Evolutionary conservation across 2,329 filamentous ascomycete species (phyloP).

Genomic region (Colletotrichum trifolii): DNA sequence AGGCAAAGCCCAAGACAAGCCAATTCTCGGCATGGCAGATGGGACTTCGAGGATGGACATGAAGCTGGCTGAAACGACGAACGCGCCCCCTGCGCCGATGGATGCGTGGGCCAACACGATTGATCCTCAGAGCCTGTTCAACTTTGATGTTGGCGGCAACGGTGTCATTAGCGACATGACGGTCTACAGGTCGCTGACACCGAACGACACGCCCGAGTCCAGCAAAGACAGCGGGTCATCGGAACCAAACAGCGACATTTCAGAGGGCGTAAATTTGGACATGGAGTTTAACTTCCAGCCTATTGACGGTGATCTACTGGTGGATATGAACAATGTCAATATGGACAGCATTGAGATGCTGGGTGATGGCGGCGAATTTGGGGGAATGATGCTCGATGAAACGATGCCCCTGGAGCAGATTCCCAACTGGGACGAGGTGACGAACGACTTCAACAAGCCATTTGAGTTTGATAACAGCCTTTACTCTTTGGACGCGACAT

Average conservation of each 20-base stretch:
- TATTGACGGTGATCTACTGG: conserved; percentile 57
- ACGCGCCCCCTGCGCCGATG: conserved; percentile 33
- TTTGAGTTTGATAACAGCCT: conserved; percentile 61
- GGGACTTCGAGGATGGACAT: conserved; percentile 40
- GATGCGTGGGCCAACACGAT: conserved; percentile 51
- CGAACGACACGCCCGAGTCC: conserved; percentile 73
- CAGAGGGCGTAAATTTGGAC: conserved; percentile 64
- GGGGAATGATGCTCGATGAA: conserved; percentile 38
- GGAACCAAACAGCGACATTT: conserved; percentile 71
- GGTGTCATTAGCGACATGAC: conserved; percentile 65
- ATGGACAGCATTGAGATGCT: conserved; percentile 43
- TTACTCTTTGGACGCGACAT: conserved; percentile 48
- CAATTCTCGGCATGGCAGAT: conserved; percentile 43
- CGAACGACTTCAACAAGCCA: conserved; percentile 62
- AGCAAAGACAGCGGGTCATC: conserved; percentile 69
- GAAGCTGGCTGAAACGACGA: conserved; percentile 45
- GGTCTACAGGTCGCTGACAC: conserved; percentile 66
- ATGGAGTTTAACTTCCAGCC: conserved; percentile 63
- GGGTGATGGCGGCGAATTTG: conserved; percentile 36
- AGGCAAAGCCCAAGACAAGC: conserved; percentile 51
- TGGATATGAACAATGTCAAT: conserved; percentile 54
- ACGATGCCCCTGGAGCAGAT: conserved; percentile 33
- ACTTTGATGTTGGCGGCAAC: conserved; percentile 53
- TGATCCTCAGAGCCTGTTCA: conserved; percentile 57
- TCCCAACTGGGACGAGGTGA: conserved; percentile 62